phyloP scores from a whole-genome alignment of 2,329 filamentous ascomycete genomes.

The Paradendryphiella salina region DNA sequence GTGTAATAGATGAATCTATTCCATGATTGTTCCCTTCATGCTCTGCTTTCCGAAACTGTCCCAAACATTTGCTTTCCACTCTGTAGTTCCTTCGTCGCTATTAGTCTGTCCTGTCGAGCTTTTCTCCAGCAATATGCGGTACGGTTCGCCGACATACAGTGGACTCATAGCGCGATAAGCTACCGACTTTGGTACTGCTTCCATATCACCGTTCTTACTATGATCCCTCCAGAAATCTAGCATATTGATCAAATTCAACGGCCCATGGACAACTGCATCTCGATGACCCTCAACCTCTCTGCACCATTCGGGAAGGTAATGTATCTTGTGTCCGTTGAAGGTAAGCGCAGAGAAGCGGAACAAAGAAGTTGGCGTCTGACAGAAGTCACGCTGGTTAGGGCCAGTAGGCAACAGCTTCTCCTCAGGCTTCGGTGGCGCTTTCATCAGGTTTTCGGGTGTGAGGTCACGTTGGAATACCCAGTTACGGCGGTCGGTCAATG shows the following conservation, averaged over 20 bases:
- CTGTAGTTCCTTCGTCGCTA: not conserved
- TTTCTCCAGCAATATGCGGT: constrained; percentile 32
- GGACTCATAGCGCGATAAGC: constrained; percentile 40
- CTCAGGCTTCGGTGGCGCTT: constrained; percentile 21
- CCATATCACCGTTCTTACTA: constrained; percentile 14
- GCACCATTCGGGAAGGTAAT: constrained; percentile 75
- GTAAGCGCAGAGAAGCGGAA: constrained; percentile 91
- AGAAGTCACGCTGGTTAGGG: constrained; percentile 55
- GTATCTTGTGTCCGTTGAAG: constrained; percentile 91
- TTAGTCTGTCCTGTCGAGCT: not conserved
- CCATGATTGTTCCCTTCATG: constrained; percentile 38
- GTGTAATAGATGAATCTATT: constrained; percentile 11
- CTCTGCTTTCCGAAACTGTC: constrained; percentile 38
- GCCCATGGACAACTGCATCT: constrained; percentile 82
- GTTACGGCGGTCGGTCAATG: constrained; percentile 44
- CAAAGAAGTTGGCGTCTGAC: constrained; percentile 70
- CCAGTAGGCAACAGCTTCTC: constrained; percentile 27
- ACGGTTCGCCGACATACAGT: constrained; percentile 38
- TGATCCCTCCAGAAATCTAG: constrained; percentile 43
- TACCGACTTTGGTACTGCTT: constrained; percentile 33
- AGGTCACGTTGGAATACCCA: constrained; percentile 52
- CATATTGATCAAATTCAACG: constrained; percentile 66
- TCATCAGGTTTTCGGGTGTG: constrained; percentile 46
- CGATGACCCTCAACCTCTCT: constrained; percentile 72
- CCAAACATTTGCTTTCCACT: constrained; percentile 38